Percentiles rank a stretch among this genome's conserved stretches.
Evolutionary conservation across 768 basidiomycete genomes (phyloP).

Genomic region (Pilatotrama ljubarskyi): DNA sequence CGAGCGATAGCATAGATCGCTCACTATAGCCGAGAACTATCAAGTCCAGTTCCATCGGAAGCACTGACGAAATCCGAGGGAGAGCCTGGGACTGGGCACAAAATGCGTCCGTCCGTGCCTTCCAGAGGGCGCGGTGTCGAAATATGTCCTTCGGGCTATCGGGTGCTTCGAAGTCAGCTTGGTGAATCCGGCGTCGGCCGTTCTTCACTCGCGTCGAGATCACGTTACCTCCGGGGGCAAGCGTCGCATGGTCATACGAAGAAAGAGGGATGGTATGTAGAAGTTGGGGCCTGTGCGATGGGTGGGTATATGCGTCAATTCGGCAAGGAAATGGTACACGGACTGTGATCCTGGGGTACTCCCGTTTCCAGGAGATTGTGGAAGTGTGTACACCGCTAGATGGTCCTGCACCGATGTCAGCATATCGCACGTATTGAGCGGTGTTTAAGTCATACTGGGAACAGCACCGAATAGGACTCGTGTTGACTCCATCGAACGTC

Average conservation of each 20-base stretch:
- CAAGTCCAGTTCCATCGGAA: conserved; percentile 55
- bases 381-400: conserved; percentile 14
- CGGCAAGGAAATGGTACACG: not conserved
- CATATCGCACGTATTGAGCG: not conserved
- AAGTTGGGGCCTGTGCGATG: conserved; percentile 14
- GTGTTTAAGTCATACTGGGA: conserved; percentile 17
- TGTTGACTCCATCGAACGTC: conserved; percentile 21
- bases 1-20: not conserved
- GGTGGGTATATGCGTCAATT: not conserved
- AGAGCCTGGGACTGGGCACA: not conserved
- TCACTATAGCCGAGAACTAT: conserved; percentile 55
- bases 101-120: conserved; percentile 17
- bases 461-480: conserved; percentile 20
- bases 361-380: conserved; percentile 5
- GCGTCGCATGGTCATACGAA: conserved; percentile 7
- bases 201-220: conserved; percentile 27
- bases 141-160: not conserved
- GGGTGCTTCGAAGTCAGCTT: not conserved
- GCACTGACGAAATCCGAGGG: conserved; percentile 24
- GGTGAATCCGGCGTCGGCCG: conserved; percentile 20
- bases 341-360: not conserved
- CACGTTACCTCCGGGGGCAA: conserved; percentile 18
- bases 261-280: conserved; percentile 6
- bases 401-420: conserved; percentile 22
- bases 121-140: conserved; percentile 27